Percentiles rank a stretch among this genome's conserved stretches.
These are phyloP conservation scores for Diaporthe helianthi DNA, from an alignment of 2,329 filamentous ascomycete species.

Conservation along the genomic window DNA sequence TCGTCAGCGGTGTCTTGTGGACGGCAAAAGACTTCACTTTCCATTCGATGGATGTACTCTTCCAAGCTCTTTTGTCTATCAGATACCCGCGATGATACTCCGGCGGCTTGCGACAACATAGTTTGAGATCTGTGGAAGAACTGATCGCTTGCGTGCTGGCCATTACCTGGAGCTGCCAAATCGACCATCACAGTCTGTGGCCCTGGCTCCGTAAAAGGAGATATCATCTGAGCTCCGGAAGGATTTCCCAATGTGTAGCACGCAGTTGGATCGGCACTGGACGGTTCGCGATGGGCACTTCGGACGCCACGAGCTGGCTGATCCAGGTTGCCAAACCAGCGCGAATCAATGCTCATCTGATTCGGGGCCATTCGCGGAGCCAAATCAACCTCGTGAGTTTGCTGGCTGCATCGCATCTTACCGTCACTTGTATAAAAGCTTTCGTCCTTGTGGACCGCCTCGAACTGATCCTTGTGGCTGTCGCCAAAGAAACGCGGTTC, in stretches of 20 bases:
- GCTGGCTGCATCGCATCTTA: not conserved
- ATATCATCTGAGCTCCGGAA: not conserved
- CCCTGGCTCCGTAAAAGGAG: not conserved
- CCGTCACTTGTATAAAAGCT: not conserved
- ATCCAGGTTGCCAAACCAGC: too few relatives aligned
- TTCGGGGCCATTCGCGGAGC: too few relatives aligned
- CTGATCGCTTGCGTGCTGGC: not conserved
- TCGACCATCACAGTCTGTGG: not conserved
- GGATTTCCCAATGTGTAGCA: not conserved
- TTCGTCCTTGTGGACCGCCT: not conserved
- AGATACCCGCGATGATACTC: not conserved
- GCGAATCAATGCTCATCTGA: not conserved
- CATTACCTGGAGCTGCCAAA: not conserved
- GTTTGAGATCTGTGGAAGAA: not conserved
- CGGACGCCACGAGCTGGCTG: not conserved
- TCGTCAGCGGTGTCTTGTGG: not conserved
- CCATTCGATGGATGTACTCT: conserved; percentile 29
- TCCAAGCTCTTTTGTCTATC: conserved; percentile 4
- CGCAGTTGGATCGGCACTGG: not conserved
- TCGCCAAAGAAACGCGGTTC: not conserved
- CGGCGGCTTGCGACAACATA: not conserved
- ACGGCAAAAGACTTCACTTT: not conserved
- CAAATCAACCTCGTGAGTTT: not conserved
- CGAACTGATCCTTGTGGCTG: not conserved
- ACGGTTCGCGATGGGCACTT: not conserved